These are phyloP conservation scores for Corynascus novoguineensis DNA, from an alignment of 495 filamentous ascomycete species.

Conservation along the genomic window DNA sequence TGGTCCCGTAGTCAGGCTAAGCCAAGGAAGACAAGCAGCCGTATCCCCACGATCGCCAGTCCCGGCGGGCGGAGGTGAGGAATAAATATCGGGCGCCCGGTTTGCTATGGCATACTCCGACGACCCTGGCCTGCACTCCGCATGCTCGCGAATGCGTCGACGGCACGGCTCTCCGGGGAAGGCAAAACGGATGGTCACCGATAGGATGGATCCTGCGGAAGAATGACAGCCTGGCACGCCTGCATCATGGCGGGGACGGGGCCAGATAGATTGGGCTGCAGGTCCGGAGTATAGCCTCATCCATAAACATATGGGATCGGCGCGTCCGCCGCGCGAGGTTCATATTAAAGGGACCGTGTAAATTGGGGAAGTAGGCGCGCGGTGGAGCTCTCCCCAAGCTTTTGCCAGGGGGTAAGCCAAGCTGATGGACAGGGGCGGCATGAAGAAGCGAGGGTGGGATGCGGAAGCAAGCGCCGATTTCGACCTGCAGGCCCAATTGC, in stretches of 20 bases:
- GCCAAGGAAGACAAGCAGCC: slow-evolving; percentile 17
- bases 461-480: slow-evolving; percentile 17
- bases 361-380: slow-evolving; percentile 23
- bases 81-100: slow-evolving; percentile 15
- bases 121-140: slow-evolving; percentile 12
- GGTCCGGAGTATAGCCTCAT: slow-evolving; percentile 26
- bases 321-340: slow-evolving; percentile 20
- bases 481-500: no score
- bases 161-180: slow-evolving; percentile 27
- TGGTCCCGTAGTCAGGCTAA: slow-evolving; percentile 16
- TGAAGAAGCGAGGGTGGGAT: slow-evolving; percentile 3
- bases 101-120: background rate
- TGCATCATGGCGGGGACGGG: slow-evolving; percentile 17
- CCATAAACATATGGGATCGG: slow-evolving; percentile 24
- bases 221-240: slow-evolving; percentile 24
- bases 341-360: slow-evolving; percentile 27
- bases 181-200: slow-evolving; percentile 27
- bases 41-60: background rate
- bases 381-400: slow-evolving; percentile 22
- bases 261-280: slow-evolving; percentile 28
- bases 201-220: slow-evolving; percentile 29
- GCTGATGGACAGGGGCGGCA: slow-evolving; percentile 9
- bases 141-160: slow-evolving; percentile 22
- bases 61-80: slow-evolving; percentile 1
- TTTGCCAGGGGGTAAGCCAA: slow-evolving; percentile 8